These are phyloP conservation scores for Viridothelium virens DNA, from an alignment of 495 filamentous ascomycete genomes.

Conservation along the genomic window DNA sequence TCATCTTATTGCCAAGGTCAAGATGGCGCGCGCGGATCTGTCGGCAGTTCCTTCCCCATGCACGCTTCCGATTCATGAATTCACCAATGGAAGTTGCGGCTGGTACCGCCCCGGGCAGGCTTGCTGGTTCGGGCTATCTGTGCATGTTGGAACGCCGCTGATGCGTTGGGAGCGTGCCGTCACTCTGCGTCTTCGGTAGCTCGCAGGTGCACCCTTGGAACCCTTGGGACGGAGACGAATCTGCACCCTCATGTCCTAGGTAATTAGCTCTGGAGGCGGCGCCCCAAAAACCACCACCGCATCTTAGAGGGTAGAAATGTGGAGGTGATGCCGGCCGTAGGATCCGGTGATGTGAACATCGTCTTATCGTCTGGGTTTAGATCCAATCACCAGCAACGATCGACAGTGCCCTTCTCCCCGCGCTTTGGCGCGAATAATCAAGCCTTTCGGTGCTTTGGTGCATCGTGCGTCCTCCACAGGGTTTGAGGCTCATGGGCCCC, in stretches of 20 bases:
- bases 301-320: neutral
- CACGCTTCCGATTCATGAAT: neutral
- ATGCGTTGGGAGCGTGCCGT: neutral
- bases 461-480: neutral
- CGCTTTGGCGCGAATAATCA: neutral
- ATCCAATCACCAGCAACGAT: constrained; percentile 1
- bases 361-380: neutral
- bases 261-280: neutral
- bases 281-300: neutral
- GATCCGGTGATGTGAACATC: neutral
- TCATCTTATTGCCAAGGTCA: too few relatives aligned
- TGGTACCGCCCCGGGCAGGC: neutral
- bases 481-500: neutral
- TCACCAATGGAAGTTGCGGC: neutral
- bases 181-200: neutral
- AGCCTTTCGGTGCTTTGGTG: neutral
- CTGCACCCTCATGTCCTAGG: neutral
- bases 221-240: neutral
- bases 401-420: neutral
- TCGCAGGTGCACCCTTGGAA: neutral
- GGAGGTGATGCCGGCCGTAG: neutral
- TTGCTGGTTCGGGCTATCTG: neutral
- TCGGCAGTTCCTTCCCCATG: constrained; percentile 2
- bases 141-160: constrained; percentile 2
- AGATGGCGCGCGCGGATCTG: too few relatives aligned